Conservation (phyloP, 768 basidiomycete genomes). For the Tulasnella sp. region DNA sequence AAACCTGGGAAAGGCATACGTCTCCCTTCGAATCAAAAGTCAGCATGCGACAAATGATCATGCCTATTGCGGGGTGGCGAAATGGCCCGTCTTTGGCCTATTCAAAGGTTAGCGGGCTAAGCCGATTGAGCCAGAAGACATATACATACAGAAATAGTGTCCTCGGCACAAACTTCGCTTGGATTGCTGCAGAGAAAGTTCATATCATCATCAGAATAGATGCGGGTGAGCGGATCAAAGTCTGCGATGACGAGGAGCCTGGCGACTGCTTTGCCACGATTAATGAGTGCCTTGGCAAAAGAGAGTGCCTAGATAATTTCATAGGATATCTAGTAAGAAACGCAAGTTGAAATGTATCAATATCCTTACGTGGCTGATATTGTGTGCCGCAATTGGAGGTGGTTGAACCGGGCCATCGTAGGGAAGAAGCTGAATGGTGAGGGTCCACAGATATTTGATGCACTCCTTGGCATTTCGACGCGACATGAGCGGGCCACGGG, state of each 20-base stretch:
- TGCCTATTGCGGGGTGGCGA: not conserved
- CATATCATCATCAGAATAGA: not conserved
- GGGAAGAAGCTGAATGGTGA: not conserved
- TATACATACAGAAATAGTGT: not conserved
- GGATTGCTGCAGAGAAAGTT: not conserved
- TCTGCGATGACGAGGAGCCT: not conserved
- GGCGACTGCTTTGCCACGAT: no score
- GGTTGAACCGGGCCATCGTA: not conserved
- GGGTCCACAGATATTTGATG: not conserved
- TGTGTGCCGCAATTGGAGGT: not conserved
- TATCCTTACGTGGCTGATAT: not conserved
- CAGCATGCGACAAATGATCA: not conserved
- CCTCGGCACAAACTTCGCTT: not conserved
- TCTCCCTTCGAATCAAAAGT: not conserved
- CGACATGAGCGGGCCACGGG: not conserved
- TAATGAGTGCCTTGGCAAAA: no score
- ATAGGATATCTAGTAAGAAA: no score
- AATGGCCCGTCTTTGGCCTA: constrained; percentile 25
- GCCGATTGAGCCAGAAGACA: not conserved
- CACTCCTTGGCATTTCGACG: not conserved
- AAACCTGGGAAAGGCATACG: not conserved
- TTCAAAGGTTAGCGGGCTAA: constrained; percentile 28
- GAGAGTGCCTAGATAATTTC: no score
- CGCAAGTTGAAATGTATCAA: no score
- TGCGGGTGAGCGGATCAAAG: not conserved